These are phyloP conservation scores for Penicillium brevicompactum DNA, from an alignment of 2,329 filamentous ascomycete genomes.

Conservation along the genomic window DNA sequence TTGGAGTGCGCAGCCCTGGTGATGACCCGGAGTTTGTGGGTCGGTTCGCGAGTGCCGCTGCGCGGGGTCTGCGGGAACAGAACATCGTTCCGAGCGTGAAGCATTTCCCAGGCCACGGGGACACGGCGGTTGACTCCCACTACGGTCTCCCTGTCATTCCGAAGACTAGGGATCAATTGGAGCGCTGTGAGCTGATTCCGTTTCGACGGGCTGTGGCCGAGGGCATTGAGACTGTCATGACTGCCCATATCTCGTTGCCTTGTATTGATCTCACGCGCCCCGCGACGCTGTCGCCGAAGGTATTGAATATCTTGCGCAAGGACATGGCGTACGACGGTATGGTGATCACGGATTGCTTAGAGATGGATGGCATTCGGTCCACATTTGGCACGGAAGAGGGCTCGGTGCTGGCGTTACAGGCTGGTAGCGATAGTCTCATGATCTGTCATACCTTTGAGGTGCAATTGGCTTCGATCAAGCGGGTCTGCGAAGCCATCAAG, in stretches of 20 bases:
- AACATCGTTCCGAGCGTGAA: constrained; percentile 48
- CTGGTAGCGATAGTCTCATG: constrained; percentile 50
- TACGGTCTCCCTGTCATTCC: constrained; percentile 44
- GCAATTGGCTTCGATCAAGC: constrained; percentile 44
- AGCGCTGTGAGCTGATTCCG: constrained; percentile 46
- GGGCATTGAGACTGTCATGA: constrained; percentile 49
- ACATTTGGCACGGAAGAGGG: constrained; percentile 46
- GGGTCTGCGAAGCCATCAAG: constrained; percentile 40
- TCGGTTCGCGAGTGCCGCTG: constrained; percentile 42
- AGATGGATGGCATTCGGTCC: constrained; percentile 48
- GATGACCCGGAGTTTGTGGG: constrained; percentile 47
- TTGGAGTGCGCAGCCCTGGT: constrained; percentile 47
- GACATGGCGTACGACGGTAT: constrained; percentile 49
- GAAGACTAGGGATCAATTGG: constrained; percentile 41
- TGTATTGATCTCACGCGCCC: constrained; percentile 40
- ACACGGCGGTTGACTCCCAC: constrained; percentile 49
- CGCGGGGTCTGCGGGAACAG: constrained; percentile 41
- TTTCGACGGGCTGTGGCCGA: constrained; percentile 47
- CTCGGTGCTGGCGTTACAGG: constrained; percentile 44
- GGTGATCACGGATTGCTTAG: constrained; percentile 49
- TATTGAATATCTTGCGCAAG: constrained; percentile 42
- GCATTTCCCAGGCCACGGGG: constrained; percentile 50
- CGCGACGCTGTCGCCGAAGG: constrained; percentile 42
- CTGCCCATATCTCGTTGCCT: constrained; percentile 47
- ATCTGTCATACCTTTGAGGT: constrained; percentile 48